Conservation (phyloP, 2,329 filamentous ascomycete species). For the Dactylellina haptotyla region DNA sequence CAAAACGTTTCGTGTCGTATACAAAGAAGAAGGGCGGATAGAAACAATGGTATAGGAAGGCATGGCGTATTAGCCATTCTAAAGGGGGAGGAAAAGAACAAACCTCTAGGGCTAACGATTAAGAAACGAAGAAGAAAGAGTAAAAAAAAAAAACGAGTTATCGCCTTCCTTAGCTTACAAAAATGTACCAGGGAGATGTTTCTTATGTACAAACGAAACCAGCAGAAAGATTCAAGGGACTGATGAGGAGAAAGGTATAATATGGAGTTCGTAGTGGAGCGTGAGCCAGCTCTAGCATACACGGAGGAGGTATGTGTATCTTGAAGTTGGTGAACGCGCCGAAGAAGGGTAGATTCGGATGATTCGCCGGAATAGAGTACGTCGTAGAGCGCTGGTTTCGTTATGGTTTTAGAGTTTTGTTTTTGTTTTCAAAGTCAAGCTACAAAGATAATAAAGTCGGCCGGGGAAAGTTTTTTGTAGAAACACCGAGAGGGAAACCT, state of each 20-base stretch:
- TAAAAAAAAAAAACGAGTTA: constrained; percentile 4
- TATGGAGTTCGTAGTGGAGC: too few relatives aligned
- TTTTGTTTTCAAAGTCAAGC: constrained; percentile 6
- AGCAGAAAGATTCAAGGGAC: constrained; percentile 8
- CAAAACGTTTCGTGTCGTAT: not conserved
- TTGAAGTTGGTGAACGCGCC: constrained; percentile 8
- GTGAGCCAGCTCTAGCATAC: too few relatives aligned
- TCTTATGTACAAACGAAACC: constrained; percentile 53
- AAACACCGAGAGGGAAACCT: not conserved
- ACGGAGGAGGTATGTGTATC: constrained; percentile 23
- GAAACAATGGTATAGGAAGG: not conserved
- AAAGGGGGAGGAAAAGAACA: not conserved
- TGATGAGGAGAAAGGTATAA: not conserved
- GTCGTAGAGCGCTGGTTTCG: not conserved
- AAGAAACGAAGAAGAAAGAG: constrained; percentile 1
- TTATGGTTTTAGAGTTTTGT: not conserved
- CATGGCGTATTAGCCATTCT: not conserved
- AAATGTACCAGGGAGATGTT: constrained; percentile 43
- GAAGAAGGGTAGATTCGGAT: not conserved
- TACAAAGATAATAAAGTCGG: constrained; percentile 1
- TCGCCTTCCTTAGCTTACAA: constrained; percentile 49
- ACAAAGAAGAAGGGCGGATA: not conserved
- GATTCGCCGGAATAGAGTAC: not conserved
- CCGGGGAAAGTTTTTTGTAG: too few relatives aligned
- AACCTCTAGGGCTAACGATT: not conserved